These are phyloP conservation scores for Amanita phalloides DNA, from an alignment of 768 basidiomycete genomes.

Conservation along the genomic window DNA sequence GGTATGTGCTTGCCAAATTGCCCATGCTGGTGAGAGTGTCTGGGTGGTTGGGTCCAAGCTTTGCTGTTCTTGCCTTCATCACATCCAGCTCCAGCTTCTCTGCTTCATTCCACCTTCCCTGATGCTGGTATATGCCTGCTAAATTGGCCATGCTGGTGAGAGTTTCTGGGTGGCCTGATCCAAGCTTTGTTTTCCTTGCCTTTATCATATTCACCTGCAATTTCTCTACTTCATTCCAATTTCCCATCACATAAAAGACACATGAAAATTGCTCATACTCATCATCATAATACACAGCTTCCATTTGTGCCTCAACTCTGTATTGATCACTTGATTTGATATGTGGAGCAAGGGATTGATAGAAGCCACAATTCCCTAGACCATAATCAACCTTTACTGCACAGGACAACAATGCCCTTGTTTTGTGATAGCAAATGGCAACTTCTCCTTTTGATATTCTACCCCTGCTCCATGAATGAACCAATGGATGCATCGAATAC, in stretches of 20 bases:
- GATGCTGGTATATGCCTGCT: not conserved
- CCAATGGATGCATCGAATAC: conserved; percentile 8
- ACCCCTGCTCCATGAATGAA: conserved; percentile 4
- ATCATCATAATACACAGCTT: not conserved
- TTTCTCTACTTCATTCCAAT: not conserved
- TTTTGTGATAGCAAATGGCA: not conserved
- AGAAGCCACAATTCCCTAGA: not conserved
- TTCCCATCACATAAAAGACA: not conserved
- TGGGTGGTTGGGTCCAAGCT: not conserved
- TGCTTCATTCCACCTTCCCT: not conserved
- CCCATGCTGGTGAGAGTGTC: not conserved
- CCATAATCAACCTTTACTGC: not conserved
- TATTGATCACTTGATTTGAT: not conserved
- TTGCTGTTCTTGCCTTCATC: not conserved
- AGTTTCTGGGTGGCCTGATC: not conserved
- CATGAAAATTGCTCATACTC: not conserved
- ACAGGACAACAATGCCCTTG: not conserved
- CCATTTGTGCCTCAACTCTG: not conserved
- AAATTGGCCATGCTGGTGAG: not conserved
- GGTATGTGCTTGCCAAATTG: not conserved
- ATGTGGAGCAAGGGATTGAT: conserved; percentile 4
- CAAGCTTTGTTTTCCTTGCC: not conserved
- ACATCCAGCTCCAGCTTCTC: not conserved
- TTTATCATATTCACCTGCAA: not conserved
- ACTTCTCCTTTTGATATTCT: not conserved